Base-by-base conservation (phyloP, 176 grass and related monocot species). In the Triticum timopheevii region DNA sequence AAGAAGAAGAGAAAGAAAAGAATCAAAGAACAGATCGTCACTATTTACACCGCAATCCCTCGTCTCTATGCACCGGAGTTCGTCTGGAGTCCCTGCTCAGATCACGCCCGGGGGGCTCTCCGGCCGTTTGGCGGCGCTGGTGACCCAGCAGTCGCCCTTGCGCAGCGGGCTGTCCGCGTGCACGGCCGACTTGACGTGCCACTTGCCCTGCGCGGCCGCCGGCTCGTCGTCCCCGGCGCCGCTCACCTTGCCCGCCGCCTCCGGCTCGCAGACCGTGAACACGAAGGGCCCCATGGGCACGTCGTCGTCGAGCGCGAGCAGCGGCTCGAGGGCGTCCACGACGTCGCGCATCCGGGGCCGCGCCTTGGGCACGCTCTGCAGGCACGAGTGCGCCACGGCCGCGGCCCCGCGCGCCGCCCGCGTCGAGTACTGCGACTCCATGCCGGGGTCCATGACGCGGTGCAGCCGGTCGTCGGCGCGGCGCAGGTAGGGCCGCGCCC, bases 401-500 rank as follows among this genome's bases (percentile, higher is more conserved):
- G 96, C 96, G 0, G 91, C 96, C 61, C 85, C 86, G 36, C 88
- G 58, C 1, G 96, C 96, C 10, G 89, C 96, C 34, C 90, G 89
- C 20, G 64, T 44, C 3, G 96, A 91, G 88, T 94, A 98, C 82
- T 85, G 87, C 20, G 59, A 56, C 61, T 92, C 92, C 0, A 98
- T 86, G 73, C 31, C 31, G 1, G 90, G 93, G 75, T 98, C 96
- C 93, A 98, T 95, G 52, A 98, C 40, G 6, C 88, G 90, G 92
- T 95, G 85, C 34, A 98, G 88, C 68, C 49, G 61, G 76, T 94
- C 91, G 15, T 90, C 78, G 73, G 15, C 25, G 20, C 90, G 94
- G 45, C 91, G 94, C 11, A 98, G 85, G 89, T 88, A 94, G 0
- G 96, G 96, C 2, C 92, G 82, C 0, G 96, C 96, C 96, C 96